These are phyloP conservation scores for Batrachochytrium dendrobatidis DNA, from an alignment of 371 early-diverging fungal genomes.

Conservation along the genomic window DNA sequence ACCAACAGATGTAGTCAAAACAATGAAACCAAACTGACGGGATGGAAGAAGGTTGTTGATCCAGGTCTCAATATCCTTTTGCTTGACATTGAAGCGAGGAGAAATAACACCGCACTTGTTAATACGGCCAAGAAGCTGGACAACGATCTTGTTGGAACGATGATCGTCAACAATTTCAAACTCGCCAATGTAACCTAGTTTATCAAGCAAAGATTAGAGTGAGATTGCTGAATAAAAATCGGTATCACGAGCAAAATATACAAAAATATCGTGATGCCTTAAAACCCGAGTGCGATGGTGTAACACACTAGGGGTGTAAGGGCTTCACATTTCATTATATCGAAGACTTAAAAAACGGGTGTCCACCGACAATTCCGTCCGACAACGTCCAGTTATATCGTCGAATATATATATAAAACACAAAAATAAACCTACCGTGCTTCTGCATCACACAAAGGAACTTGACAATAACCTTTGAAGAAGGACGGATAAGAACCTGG, in stretches of 20 bases:
- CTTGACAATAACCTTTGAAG: constrained; percentile 95
- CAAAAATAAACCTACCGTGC: constrained; percentile 63
- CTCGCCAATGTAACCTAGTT: constrained; percentile 95
- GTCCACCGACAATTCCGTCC: constrained; percentile 28
- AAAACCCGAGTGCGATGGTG: constrained; percentile 13
- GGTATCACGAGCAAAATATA: constrained; percentile 2
- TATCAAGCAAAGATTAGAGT: constrained; percentile 2
- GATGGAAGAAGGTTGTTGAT: constrained; percentile 97
- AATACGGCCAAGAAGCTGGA: constrained; percentile 97
- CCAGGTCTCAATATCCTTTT: constrained; percentile 95
- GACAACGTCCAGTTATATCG: constrained; percentile 64
- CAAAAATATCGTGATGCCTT: constrained; percentile 16
- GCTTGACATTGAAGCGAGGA: constrained; percentile 97
- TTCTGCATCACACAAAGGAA: constrained; percentile 99
- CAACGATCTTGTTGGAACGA: constrained; percentile 97
- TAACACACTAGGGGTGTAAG: constrained; percentile 37
- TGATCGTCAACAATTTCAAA: constrained; percentile 99
- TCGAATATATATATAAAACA: constrained; percentile 27
- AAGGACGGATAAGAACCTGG: constrained; percentile 94
- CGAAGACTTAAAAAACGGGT: constrained; percentile 67
- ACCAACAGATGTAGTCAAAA: constrained; percentile 95
- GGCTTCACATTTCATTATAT: constrained; percentile 44
- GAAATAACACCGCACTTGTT: constrained; percentile 99
- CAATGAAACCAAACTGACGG: constrained; percentile 99
- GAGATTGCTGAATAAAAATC: neutral